These are phyloP conservation scores for Paraphaeosphaeria sporulosa DNA, from an alignment of 2,329 filamentous ascomycete species.

Conservation along the genomic window DNA sequence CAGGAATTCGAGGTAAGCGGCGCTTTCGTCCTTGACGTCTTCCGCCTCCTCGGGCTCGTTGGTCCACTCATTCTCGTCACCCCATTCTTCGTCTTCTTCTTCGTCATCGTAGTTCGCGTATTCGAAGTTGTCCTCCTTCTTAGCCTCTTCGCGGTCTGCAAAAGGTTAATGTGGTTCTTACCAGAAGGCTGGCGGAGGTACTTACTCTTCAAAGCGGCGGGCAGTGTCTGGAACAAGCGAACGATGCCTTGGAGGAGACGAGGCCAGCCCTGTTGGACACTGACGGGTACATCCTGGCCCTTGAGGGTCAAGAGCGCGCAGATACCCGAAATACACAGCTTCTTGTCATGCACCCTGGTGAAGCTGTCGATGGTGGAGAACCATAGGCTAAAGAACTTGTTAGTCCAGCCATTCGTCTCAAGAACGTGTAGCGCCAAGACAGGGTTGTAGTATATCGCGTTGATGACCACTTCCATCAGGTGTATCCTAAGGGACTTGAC, in stretches of 20 bases:
- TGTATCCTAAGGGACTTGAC: conserved; percentile 95
- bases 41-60: conserved; percentile 69
- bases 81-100: conserved; percentile 85
- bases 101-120: conserved; percentile 76
- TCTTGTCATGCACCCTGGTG: conserved; percentile 96
- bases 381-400: conserved; percentile 99
- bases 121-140: conserved; percentile 81
- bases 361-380: conserved; percentile 96
- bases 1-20: conserved; percentile 93
- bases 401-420: conserved; percentile 93
- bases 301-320: conserved; percentile 81
- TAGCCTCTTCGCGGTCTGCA: conserved; percentile 84
- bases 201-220: conserved; percentile 83
- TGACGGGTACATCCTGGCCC: conserved; percentile 84
- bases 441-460: conserved; percentile 97
- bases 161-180: conserved; percentile 26
- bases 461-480: conserved; percentile 98
- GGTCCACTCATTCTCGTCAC: conserved; percentile 74
- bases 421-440: conserved; percentile 82
- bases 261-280: conserved; percentile 94
- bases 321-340: conserved; percentile 94
- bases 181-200: conserved; percentile 15
- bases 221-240: conserved; percentile 88
- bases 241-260: conserved; percentile 88
- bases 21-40: conserved; percentile 85